These are phyloP conservation scores for Cystobasidium slooffiae DNA, from an alignment of 1,284 basidiomycete genomes.

Conservation along the genomic window DNA sequence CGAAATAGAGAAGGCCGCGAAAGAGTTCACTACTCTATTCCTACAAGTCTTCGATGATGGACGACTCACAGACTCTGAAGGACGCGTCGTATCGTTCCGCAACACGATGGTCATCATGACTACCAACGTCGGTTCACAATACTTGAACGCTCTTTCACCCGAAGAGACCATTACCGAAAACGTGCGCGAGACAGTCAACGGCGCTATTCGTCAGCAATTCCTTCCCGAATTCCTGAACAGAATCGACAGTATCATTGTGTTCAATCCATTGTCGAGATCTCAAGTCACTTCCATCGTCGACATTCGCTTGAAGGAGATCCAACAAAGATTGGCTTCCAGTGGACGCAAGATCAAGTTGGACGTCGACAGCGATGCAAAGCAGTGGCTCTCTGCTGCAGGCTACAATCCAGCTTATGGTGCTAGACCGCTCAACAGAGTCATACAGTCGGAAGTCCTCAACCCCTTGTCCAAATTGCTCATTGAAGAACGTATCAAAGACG, in stretches of 20 bases:
- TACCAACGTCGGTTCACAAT: constrained; percentile 63
- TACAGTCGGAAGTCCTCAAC: constrained; percentile 91
- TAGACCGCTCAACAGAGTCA: constrained; percentile 85
- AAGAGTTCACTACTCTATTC: constrained; percentile 65
- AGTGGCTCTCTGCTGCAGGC: constrained; percentile 80
- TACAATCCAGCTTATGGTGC: constrained; percentile 66
- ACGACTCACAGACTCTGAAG: constrained; percentile 57
- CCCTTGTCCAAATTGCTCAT: constrained; percentile 87
- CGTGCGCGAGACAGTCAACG: constrained; percentile 59
- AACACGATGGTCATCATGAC: constrained; percentile 62
- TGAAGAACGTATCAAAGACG: constrained; percentile 71
- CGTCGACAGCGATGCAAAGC: constrained; percentile 75
- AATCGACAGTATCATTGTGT: constrained; percentile 62
- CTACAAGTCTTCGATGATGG: constrained; percentile 66
- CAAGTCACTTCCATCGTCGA: constrained; percentile 63
- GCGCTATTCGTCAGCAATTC: constrained; percentile 61
- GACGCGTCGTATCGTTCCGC: constrained; percentile 53
- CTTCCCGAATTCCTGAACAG: constrained; percentile 66
- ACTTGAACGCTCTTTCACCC: constrained; percentile 61
- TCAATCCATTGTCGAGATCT: constrained; percentile 60
- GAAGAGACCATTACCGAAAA: constrained; percentile 58
- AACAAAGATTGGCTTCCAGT: constrained; percentile 73
- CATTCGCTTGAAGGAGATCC: constrained; percentile 64
- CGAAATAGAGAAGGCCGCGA: constrained; percentile 62
- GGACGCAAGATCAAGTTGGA: constrained; percentile 76